Evolutionary conservation across 371 early-diverging fungal species (phyloP).

Genomic region (Choanephora cucurbitarum): DNA sequence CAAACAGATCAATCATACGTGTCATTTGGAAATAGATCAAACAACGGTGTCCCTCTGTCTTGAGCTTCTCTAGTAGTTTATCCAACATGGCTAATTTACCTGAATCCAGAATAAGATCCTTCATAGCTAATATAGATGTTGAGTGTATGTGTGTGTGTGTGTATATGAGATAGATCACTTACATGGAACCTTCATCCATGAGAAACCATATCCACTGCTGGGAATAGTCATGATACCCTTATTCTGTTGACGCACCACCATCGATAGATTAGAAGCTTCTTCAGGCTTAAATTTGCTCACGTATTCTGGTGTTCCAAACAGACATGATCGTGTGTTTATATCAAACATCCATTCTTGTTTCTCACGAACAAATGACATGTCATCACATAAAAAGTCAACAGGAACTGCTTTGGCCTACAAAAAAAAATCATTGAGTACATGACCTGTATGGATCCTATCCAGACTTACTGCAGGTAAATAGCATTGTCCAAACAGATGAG

Average conservation of each 20-base stretch:
- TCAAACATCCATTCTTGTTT: conserved; percentile 57
- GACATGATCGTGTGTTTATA: conserved; percentile 41
- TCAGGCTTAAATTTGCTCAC: conserved; percentile 17
- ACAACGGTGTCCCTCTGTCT: conserved; percentile 92
- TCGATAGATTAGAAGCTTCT: conserved; percentile 21
- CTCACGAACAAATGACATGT: conserved; percentile 63
- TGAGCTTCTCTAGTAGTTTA: conserved; percentile 83
- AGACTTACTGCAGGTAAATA: conserved; percentile 37
- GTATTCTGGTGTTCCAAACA: conserved; percentile 52
- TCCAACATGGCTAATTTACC: conserved; percentile 95
- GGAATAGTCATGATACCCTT: conserved; percentile 42
- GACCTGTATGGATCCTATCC: too few relatives aligned
- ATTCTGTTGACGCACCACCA: conserved; percentile 26
- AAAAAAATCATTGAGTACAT: neutral
- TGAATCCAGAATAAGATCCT: conserved; percentile 87
- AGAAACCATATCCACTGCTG: conserved; percentile 40
- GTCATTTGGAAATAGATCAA: conserved; percentile 99
- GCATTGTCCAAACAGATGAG: conserved; percentile 32
- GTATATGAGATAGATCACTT: too few relatives aligned
- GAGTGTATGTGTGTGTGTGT: too few relatives aligned
- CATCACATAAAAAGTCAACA: conserved; percentile 64
- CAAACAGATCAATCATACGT: conserved; percentile 96
- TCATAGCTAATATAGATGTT: conserved; percentile 56
- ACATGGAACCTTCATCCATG: conserved; percentile 51
- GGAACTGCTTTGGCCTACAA: conserved; percentile 69